Conservation (phyloP, 2,329 filamentous ascomycete genomes). For the Madurella mycetomatis region DNA sequence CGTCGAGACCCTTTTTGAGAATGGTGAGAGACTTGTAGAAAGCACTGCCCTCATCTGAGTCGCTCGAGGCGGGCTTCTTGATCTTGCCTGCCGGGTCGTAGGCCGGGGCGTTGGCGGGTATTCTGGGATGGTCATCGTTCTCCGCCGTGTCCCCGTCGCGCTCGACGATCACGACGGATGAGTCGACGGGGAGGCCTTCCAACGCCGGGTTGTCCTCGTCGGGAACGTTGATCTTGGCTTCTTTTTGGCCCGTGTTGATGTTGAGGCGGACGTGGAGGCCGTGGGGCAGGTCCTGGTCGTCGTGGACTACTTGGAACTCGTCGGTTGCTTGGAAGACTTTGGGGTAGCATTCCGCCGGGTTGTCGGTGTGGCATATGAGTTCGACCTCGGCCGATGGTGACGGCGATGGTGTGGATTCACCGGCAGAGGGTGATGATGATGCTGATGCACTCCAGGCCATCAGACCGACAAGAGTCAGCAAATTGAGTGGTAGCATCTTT, state of each 20-base stretch:
- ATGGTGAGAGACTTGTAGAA: constrained; percentile 47
- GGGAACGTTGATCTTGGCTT: constrained; percentile 62
- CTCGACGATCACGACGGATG: constrained; percentile 53
- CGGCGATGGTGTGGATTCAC: constrained; percentile 26
- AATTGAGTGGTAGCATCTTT: constrained; percentile 18
- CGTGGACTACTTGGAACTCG: constrained; percentile 58
- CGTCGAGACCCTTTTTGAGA: constrained; percentile 42
- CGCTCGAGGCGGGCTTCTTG: constrained; percentile 44
- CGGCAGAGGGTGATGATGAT: constrained; percentile 24
- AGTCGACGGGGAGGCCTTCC: constrained; percentile 49
- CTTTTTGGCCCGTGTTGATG: constrained; percentile 58
- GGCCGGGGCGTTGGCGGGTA: constrained; percentile 48
- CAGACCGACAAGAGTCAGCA: constrained; percentile 23
- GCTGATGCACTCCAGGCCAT: constrained; percentile 23
- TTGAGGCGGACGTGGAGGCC: constrained; percentile 65
- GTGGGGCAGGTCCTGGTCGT: constrained; percentile 60
- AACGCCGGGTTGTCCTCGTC: constrained; percentile 45
- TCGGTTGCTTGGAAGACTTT: constrained; percentile 59
- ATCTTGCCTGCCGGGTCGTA: constrained; percentile 56
- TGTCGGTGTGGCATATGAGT: constrained; percentile 60
- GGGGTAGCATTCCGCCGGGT: constrained; percentile 61
- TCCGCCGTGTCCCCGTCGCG: constrained; percentile 32
- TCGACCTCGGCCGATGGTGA: constrained; percentile 42
- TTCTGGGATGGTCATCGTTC: constrained; percentile 27
- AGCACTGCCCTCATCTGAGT: constrained; percentile 26